A percentile compares a stretch with the other conserved stretches of the same genome.
These are phyloP conservation scores for Penstemon newberryi DNA, from an alignment of 257 asterid species.

Conservation along the genomic window DNA sequence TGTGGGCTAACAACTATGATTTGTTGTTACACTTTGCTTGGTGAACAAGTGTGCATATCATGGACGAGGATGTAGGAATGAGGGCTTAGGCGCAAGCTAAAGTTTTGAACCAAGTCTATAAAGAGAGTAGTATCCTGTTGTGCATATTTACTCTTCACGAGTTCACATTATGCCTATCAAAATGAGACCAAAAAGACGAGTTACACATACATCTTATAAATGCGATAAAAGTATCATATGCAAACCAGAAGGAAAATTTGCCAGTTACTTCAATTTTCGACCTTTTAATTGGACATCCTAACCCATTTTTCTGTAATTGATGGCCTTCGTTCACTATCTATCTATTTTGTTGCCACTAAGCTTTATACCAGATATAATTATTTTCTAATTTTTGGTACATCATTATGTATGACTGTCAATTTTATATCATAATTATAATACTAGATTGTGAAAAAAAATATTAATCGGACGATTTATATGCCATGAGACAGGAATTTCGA, in stretches of 20 bases:
- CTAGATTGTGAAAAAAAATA: not conserved
- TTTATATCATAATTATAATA: not conserved
- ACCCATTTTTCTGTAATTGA: not conserved
- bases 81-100: constrained; percentile 7
- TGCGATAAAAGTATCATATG: not conserved
- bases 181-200: not conserved
- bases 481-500: not conserved
- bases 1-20: not conserved
- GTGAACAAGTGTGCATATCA: constrained; percentile 9
- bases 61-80: constrained; percentile 18
- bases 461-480: not conserved
- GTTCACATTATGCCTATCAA: not conserved
- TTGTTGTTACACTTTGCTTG: constrained; percentile 15
- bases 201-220: not conserved
- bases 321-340: not conserved
- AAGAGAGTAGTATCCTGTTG: not conserved
- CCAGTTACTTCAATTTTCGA: not conserved
- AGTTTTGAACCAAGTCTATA: not conserved
- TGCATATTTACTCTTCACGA: not conserved
- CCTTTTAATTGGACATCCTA: constrained; percentile 7
- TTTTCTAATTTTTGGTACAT: constrained; percentile 10
- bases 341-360: not conserved
- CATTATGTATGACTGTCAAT: not conserved
- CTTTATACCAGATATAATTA: not conserved
- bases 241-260: too few relatives aligned